Evolutionary conservation across 176 grass and related monocot species (phyloP).

Genomic region (Canna indica): DNA sequence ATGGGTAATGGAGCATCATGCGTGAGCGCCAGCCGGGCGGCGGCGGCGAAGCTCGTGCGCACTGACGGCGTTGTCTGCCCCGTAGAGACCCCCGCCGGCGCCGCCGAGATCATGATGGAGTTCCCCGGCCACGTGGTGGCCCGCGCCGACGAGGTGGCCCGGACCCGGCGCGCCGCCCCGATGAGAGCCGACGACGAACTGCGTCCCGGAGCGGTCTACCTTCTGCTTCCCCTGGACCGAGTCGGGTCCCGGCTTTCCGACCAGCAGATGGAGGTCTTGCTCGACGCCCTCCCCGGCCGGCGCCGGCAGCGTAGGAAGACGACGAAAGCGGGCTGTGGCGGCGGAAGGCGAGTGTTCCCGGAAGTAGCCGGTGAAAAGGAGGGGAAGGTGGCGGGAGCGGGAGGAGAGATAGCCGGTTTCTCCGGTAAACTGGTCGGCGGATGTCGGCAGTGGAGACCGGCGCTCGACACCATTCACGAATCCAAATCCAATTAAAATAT

Average conservation of each 20-base stretch:
- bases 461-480: slow-evolving; percentile 37
- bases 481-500: slow-evolving; percentile 1
- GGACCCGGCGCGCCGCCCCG: slow-evolving; percentile 12
- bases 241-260: slow-evolving; percentile 26
- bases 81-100: slow-evolving; percentile 12
- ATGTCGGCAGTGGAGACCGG: slow-evolving; percentile 36
- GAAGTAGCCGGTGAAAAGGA: slow-evolving; percentile 1
- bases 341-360: slow-evolving; percentile 28
- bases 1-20: slow-evolving; percentile 5
- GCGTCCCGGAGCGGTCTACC: slow-evolving; percentile 33
- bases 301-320: too few relatives aligned
- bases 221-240: slow-evolving; percentile 28
- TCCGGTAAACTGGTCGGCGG: slow-evolving; percentile 3
- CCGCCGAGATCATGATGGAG: slow-evolving; percentile 52
- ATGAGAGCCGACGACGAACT: slow-evolving; percentile 33
- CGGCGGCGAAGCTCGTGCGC: slow-evolving; percentile 8
- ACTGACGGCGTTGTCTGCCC: slow-evolving; percentile 20
- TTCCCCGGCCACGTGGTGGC: slow-evolving; percentile 37
- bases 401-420: not conserved
- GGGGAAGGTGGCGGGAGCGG: not conserved
- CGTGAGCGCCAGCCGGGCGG: not conserved
- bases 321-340: too few relatives aligned
- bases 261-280: slow-evolving; percentile 21
- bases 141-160: slow-evolving; percentile 12
- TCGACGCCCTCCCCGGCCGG: not conserved